These are phyloP conservation scores for Cystobasidium onofrii DNA, from an alignment of 768 basidiomycete species.

Conservation along the genomic window DNA sequence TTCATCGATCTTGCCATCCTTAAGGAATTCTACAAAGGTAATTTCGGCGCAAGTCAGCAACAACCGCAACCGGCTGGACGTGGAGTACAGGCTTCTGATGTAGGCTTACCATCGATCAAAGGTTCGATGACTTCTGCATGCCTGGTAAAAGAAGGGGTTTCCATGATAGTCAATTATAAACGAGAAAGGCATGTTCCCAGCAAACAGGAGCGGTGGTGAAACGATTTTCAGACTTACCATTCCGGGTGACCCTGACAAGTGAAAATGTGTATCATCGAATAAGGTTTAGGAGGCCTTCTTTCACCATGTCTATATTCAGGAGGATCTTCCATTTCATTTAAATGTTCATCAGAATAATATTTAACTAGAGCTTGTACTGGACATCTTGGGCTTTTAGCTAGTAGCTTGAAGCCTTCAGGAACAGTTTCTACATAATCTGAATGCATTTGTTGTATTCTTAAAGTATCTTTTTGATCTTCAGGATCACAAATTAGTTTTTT, in stretches of 20 bases:
- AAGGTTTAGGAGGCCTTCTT: conserved; percentile 15
- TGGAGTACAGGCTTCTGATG: too few relatives aligned
- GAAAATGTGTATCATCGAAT: conserved; percentile 18
- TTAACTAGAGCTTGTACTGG: conserved; percentile 22
- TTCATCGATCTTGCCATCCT: conserved; percentile 32
- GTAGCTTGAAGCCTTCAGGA: conserved; percentile 30
- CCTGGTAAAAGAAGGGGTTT: conserved; percentile 1
- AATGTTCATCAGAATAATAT: not conserved
- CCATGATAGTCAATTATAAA: too few relatives aligned
- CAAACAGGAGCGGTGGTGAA: too few relatives aligned
- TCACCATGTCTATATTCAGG: conserved; percentile 24
- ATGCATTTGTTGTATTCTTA: conserved; percentile 32
- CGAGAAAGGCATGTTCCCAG: too few relatives aligned
- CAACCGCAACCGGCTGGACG: not conserved
- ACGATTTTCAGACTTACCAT: conserved; percentile 8
- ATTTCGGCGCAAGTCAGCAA: not conserved
- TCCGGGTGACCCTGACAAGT: conserved; percentile 22
- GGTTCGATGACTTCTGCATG: conserved; percentile 11
- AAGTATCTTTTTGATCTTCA: not conserved
- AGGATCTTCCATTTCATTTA: conserved; percentile 5
- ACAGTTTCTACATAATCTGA: conserved; percentile 29
- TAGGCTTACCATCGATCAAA: conserved; percentile 14
- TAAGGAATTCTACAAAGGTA: conserved; percentile 20
- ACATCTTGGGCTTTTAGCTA: conserved; percentile 29
- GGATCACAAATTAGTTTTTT: conserved; percentile 22